phyloP scores from a whole-genome alignment of 73 alveolate genomes.

The Uronychia setigera region DNA sequence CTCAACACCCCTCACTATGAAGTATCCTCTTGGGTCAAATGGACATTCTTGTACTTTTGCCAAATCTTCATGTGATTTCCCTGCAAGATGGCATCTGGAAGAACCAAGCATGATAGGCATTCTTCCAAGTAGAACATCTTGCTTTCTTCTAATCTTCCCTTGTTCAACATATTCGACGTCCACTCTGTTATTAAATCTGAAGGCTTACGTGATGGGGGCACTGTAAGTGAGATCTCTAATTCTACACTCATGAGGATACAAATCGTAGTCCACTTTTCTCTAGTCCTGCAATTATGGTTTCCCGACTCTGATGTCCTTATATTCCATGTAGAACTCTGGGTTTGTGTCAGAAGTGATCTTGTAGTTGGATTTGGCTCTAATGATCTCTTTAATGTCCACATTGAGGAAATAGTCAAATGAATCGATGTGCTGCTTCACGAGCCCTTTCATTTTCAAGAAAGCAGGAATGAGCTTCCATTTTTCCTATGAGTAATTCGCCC shows the following conservation, averaged over 20 bases:
- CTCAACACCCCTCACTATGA: constrained; percentile 98
- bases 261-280: not conserved
- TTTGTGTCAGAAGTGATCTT: constrained; percentile 72
- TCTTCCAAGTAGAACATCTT: constrained; percentile 81
- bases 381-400: constrained; percentile 85
- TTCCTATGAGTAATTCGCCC: constrained; percentile 64
- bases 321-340: constrained; percentile 83
- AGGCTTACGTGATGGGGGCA: constrained; percentile 85
- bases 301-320: constrained; percentile 83
- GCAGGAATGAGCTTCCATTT: constrained; percentile 96
- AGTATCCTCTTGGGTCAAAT: constrained; percentile 98
- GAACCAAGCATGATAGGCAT: constrained; percentile 98
- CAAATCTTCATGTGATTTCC: constrained; percentile 77
- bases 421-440: constrained; percentile 96
- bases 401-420: constrained; percentile 94
- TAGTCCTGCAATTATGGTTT: constrained; percentile 81
- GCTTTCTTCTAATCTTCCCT: constrained; percentile 53
- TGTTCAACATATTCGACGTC: constrained; percentile 89
- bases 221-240: constrained; percentile 93
- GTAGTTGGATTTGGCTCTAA: constrained; percentile 85
- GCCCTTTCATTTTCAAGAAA: constrained; percentile 91
- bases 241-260: constrained; percentile 96
- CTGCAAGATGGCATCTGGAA: constrained; percentile 80
- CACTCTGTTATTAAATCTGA: constrained; percentile 36
- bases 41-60: constrained; percentile 93